Conservation (phyloP, 352 stramenopile genomes). For the Halophytophthora polymorphica region DNA sequence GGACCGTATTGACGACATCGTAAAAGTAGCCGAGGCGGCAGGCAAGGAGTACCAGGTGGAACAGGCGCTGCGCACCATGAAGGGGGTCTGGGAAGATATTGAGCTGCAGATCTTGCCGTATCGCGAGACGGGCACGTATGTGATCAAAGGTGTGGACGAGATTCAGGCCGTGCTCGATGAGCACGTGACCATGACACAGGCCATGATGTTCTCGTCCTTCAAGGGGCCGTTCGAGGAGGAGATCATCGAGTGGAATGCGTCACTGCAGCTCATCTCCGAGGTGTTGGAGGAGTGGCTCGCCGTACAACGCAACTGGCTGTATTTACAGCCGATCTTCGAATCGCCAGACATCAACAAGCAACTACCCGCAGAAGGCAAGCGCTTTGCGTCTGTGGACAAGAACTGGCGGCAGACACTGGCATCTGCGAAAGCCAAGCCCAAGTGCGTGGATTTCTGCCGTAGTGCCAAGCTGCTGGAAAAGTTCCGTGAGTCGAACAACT, state of each 20-base stretch:
- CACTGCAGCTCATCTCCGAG: slow-evolving; percentile 89
- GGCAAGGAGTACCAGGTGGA: slow-evolving; percentile 96
- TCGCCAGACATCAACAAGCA: slow-evolving; percentile 96
- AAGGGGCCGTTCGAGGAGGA: slow-evolving; percentile 94
- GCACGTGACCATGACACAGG: slow-evolving; percentile 95
- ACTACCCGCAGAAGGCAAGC: slow-evolving; percentile 91
- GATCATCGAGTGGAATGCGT: slow-evolving; percentile 92
- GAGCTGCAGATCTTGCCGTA: slow-evolving; percentile 90
- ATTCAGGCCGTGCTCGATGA: slow-evolving; percentile 94
- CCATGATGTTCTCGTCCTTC: slow-evolving; percentile 96
- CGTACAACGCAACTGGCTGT: slow-evolving; percentile 95
- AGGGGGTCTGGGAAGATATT: slow-evolving; percentile 88
- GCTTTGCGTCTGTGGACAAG: slow-evolving; percentile 94
- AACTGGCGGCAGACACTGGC: slow-evolving; percentile 92
- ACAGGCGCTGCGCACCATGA: slow-evolving; percentile 91
- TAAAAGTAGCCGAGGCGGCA: slow-evolving; percentile 90
- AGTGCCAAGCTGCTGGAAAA: slow-evolving; percentile 90
- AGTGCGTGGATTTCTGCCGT: slow-evolving; percentile 92
- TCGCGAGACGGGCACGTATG: slow-evolving; percentile 92
- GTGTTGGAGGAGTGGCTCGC: slow-evolving; percentile 94
- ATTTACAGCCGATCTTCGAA: slow-evolving; percentile 95
- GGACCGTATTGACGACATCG: slow-evolving; percentile 89
- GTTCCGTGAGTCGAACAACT: slow-evolving; percentile 93
- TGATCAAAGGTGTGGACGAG: slow-evolving; percentile 94
- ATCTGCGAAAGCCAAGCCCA: slow-evolving; percentile 83